phyloP scores from a whole-genome alignment of 2,329 filamentous ascomycete genomes.

The Claviceps quebecensis region DNA sequence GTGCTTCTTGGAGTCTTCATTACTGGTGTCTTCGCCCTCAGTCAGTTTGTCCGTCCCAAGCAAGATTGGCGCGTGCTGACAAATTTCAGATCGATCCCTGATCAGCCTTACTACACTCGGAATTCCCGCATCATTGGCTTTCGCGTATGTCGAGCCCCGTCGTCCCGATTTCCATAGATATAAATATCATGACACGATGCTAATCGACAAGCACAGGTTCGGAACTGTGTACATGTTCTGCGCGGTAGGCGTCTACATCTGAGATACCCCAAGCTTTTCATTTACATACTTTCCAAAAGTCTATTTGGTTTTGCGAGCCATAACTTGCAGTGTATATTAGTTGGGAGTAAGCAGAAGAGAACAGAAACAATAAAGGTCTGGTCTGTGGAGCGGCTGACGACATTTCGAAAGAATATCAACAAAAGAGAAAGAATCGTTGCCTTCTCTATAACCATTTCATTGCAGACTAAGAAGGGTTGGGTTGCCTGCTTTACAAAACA shows the following conservation, averaged over 20 bases:
- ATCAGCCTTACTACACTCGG: conserved; percentile 65
- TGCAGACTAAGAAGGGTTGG: background rate
- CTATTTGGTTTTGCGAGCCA: conserved; percentile 4
- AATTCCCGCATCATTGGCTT: conserved; percentile 71
- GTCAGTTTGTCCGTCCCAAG: conserved; percentile 55
- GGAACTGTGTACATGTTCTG: conserved; percentile 98
- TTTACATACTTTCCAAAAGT: background rate
- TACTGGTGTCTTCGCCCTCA: conserved; percentile 71
- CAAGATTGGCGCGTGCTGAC: background rate
- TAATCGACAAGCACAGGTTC: conserved; percentile 44
- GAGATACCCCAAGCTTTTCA: conserved; percentile 31
- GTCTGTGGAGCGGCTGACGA: conserved; percentile 15
- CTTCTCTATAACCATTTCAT: background rate
- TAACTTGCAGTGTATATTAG: conserved; percentile 23
- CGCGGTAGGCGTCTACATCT: conserved; percentile 96
- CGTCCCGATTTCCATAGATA: background rate
- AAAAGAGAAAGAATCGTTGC: background rate
- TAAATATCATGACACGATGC: conserved; percentile 4
- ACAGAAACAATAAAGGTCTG: conserved; percentile 14
- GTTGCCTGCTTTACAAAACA: background rate
- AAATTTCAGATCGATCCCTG: conserved; percentile 58
- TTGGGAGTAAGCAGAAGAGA: conserved; percentile 13
- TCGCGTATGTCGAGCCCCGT: conserved; percentile 54
- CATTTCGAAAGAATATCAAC: conserved; percentile 6
- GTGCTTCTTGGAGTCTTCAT: conserved; percentile 59